A percentile compares a stretch with the other conserved stretches of the same genome.
Conservation (phyloP, 2,329 filamentous ascomycete genomes). For the Fusarium miscanthi region DNA sequence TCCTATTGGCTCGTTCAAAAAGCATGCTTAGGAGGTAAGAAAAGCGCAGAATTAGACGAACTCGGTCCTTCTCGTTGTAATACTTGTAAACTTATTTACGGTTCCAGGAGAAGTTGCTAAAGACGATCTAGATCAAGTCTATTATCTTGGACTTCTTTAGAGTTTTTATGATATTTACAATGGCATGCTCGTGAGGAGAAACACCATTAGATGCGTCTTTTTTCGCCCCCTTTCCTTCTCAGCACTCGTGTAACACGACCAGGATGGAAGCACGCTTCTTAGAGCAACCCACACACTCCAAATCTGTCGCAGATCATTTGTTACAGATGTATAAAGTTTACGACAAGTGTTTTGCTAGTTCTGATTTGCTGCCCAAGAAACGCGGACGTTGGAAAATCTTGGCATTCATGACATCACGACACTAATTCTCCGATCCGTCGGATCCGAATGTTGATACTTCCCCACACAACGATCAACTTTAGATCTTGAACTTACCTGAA, state of each 20-base stretch:
- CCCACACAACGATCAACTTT: slow-evolving; percentile 7
- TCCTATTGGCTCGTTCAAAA: slow-evolving; percentile 18
- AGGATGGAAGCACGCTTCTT: slow-evolving; percentile 27
- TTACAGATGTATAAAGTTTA: slow-evolving; percentile 12
- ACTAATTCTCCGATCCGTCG: slow-evolving; percentile 7
- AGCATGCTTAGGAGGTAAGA: background rate
- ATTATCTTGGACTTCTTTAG: background rate
- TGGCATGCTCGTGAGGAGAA: background rate
- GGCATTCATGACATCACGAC: slow-evolving; percentile 32
- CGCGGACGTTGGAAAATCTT: slow-evolving; percentile 1
- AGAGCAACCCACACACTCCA: slow-evolving; percentile 10
- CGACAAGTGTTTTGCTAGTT: background rate
- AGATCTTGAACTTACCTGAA: background rate
- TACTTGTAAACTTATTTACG: background rate
- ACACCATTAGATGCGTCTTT: background rate
- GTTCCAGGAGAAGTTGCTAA: background rate
- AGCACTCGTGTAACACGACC: background rate
- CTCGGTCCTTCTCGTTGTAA: background rate
- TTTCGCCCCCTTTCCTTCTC: background rate
- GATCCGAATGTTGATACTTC: slow-evolving; percentile 12
- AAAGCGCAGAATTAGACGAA: background rate
- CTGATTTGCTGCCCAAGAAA: background rate
- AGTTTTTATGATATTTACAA: background rate
- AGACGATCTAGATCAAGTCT: background rate
- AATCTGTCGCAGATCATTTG: slow-evolving; percentile 15